Evolutionary conservation across 148 eudicot genomes (phyloP).

Genomic region (Fagopyrum homotropicum): DNA sequence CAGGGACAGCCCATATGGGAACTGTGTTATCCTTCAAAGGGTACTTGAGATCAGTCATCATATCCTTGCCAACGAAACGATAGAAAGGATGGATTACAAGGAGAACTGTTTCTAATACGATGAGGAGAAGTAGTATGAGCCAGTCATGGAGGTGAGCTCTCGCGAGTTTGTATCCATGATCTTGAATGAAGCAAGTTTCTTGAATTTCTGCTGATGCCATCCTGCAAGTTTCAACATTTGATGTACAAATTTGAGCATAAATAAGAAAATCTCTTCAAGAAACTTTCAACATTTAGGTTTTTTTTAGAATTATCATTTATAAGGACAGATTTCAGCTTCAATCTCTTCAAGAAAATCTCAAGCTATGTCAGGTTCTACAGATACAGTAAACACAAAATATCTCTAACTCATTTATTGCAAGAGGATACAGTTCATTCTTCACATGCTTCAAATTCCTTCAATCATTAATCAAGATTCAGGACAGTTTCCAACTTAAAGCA

Average conservation of each 20-base stretch:
- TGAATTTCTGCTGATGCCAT: constrained; percentile 28
- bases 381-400: too few species aligned
- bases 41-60: constrained; percentile 72
- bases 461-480: too few species aligned
- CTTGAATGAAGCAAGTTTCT: constrained; percentile 46
- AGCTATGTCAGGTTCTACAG: too few species aligned
- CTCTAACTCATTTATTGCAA: too few species aligned
- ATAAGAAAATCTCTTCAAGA: too few species aligned
- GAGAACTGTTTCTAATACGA: constrained; percentile 30
- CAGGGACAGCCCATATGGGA: constrained; percentile 72
- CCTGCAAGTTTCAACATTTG: neutral
- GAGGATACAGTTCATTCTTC: too few species aligned
- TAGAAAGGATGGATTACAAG: constrained; percentile 57
- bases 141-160: constrained; percentile 70
- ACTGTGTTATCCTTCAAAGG: constrained; percentile 56
- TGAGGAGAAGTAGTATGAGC: constrained; percentile 50
- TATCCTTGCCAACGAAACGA: constrained; percentile 67
- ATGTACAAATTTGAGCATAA: too few species aligned
- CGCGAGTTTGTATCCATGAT: constrained; percentile 60
- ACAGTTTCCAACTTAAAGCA: neutral
- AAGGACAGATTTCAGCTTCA: too few species aligned
- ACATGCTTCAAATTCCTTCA: too few species aligned
- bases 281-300: too few species aligned
- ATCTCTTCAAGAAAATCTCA: too few species aligned
- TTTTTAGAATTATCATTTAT: too few species aligned